Conservation (phyloP, 495 filamentous ascomycete species). For the Pyronema domesticum region DNA sequence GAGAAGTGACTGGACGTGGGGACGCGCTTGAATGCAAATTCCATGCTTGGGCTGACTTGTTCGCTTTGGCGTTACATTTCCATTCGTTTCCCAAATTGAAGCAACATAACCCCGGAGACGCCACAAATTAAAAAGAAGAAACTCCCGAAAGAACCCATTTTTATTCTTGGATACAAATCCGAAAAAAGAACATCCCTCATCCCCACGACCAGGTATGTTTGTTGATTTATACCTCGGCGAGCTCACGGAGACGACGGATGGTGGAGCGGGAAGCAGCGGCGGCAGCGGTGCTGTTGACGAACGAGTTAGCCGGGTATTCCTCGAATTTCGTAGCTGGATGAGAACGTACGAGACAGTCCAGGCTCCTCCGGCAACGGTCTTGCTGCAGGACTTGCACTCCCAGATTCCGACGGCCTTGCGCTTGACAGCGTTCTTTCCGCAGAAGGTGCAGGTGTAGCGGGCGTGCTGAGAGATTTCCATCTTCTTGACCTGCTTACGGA, state of each 20-base stretch:
- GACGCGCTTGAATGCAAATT: too few relatives aligned
- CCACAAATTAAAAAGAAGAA: background rate
- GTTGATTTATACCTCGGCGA: constrained; percentile 68
- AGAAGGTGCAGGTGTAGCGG: constrained; percentile 84
- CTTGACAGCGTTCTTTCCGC: constrained; percentile 90
- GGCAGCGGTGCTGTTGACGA: constrained; percentile 68
- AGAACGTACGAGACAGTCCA: constrained; percentile 85
- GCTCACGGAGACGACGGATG: constrained; percentile 91
- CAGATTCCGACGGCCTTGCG: constrained; percentile 87
- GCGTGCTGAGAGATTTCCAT: constrained; percentile 98
- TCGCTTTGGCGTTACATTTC: too few relatives aligned
- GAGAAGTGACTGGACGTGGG: too few relatives aligned
- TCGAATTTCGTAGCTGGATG: background rate
- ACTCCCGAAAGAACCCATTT: constrained; percentile 1
- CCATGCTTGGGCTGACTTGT: too few relatives aligned
- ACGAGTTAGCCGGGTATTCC: background rate
- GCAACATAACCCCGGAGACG: too few relatives aligned
- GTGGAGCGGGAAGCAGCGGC: constrained; percentile 93
- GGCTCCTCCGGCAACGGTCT: constrained; percentile 89
- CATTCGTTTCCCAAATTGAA: too few relatives aligned
- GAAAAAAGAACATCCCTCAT: background rate
- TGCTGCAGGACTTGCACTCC: constrained; percentile 83
- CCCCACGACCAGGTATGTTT: background rate
- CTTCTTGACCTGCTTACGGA: constrained; percentile 99
- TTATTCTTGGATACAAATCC: background rate